Evolutionary conservation across 2,329 filamentous ascomycete genomes (phyloP).

Genomic region (Penicillium vulpinum): DNA sequence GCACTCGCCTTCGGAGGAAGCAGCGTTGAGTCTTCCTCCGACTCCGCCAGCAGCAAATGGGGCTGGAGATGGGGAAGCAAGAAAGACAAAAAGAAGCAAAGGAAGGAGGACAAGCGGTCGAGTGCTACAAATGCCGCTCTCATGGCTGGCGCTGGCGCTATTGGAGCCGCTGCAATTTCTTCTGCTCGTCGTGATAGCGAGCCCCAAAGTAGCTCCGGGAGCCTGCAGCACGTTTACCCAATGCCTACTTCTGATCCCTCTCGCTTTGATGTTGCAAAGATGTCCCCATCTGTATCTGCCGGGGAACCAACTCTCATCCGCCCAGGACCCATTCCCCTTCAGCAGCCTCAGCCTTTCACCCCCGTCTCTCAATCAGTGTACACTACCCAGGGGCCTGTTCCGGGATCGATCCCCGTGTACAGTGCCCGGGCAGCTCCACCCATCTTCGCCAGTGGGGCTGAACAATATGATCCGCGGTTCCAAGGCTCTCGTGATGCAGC

Average conservation of each 20-base stretch:
- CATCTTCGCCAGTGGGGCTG: conserved; percentile 36
- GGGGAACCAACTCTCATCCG: conserved; percentile 41
- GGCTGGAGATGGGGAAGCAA: conserved; percentile 61
- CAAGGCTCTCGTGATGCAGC: conserved; percentile 15
- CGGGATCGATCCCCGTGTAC: conserved; percentile 41
- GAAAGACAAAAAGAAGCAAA: conserved; percentile 47
- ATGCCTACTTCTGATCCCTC: conserved; percentile 65
- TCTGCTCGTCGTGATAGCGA: conserved; percentile 35
- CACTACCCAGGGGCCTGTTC: conserved; percentile 42
- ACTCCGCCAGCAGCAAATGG: conserved; percentile 60
- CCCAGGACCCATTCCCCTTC: conserved; percentile 67
- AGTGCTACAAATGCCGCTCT: conserved; percentile 34
- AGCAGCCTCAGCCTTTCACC: conserved; percentile 77
- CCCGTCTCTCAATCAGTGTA: conserved; percentile 72
- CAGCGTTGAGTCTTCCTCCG: conserved; percentile 57
- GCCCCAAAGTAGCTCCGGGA: conserved; percentile 44
- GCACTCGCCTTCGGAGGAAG: conserved; percentile 62
- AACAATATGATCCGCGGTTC: conserved; percentile 19
- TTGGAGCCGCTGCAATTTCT: conserved; percentile 45
- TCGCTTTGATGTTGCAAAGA: conserved; percentile 57
- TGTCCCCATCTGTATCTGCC: conserved; percentile 26
- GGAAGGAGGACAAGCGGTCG: conserved; percentile 32
- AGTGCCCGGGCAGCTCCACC: conserved; percentile 43
- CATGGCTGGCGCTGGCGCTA: conserved; percentile 45
- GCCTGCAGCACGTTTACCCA: conserved; percentile 62